Conservation (phyloP, 1,284 basidiomycete species). For the Malassezia nana region DNA sequence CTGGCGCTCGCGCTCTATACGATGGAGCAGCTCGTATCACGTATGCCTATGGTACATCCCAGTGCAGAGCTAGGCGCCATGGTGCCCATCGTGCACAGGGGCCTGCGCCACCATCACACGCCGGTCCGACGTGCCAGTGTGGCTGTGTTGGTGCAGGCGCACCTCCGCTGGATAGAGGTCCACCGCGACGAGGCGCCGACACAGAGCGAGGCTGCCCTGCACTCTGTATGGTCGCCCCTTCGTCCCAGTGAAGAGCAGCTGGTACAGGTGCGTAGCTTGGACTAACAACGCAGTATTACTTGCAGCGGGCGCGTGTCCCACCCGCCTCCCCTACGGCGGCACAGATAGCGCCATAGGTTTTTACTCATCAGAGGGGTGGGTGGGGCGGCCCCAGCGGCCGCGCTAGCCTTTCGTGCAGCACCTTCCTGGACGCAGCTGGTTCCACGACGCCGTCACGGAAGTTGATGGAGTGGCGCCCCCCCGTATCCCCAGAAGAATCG, state of each 20-base stretch:
- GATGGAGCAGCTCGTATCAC: not conserved
- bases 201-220: not conserved
- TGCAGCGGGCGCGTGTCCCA: not conserved
- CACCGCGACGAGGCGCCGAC: not conserved
- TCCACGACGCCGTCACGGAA: not conserved
- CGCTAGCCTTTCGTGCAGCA: not conserved
- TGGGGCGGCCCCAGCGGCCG: not conserved
- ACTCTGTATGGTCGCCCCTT: no score
- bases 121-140: slow-evolving; percentile 13
- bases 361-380: no score
- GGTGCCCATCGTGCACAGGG: not conserved
- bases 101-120: not conserved
- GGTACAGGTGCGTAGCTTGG: slow-evolving; percentile 3
- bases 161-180: not conserved
- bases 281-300: slow-evolving; percentile 2
- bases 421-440: not conserved
- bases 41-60: not conserved
- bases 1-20: not conserved
- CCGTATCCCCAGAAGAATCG: not conserved
- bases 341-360: not conserved
- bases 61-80: not conserved
- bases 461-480: slow-evolving; percentile 2
- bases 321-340: not conserved
- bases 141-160: slow-evolving; percentile 1
- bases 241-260: slow-evolving; percentile 3